Conservation (phyloP, 2,329 filamentous ascomycete species). For the Colletotrichum sp. region DNA sequence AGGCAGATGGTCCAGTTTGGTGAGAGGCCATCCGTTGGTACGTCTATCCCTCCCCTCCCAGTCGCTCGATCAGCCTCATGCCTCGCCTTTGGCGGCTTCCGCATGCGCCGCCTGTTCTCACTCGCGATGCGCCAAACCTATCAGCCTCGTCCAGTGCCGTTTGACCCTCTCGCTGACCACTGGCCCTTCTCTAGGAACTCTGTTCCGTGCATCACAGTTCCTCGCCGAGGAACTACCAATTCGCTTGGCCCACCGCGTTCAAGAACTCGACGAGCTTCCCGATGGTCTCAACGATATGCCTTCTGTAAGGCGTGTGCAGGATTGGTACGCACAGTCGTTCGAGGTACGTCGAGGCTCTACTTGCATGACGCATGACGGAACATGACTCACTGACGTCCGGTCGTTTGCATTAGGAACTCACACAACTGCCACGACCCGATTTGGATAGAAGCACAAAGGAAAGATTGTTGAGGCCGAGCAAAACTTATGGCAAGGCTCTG, state of each 20-base stretch:
- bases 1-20: slow-evolving; percentile 99
- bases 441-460: slow-evolving; percentile 78
- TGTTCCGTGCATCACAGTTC: slow-evolving; percentile 98
- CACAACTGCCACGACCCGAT: slow-evolving; percentile 78
- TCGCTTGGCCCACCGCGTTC: slow-evolving; percentile 91
- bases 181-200: slow-evolving; percentile 68
- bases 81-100: not conserved
- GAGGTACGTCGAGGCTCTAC: slow-evolving; percentile 68
- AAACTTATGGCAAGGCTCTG: slow-evolving; percentile 61
- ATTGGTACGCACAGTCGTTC: slow-evolving; percentile 99
- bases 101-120: not conserved
- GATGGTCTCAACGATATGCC: slow-evolving; percentile 98
- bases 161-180: not conserved
- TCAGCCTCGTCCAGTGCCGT: not conserved
- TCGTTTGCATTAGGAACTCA: slow-evolving; percentile 75
- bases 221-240: slow-evolving; percentile 98
- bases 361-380: not conserved
- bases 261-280: slow-evolving; percentile 89
- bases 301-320: slow-evolving; percentile 90
- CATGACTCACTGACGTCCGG: slow-evolving; percentile 13
- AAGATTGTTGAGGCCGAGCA: slow-evolving; percentile 74
- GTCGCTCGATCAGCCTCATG: slow-evolving; percentile 8
- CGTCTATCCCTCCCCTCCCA: slow-evolving; percentile 30
- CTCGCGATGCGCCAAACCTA: not conserved
- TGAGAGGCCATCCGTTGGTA: slow-evolving; percentile 89